A percentile compares a stretch with the other conserved stretches of the same genome.
These are phyloP conservation scores for Onygenales sp. DNA, from an alignment of 2,329 filamentous ascomycete genomes.

Conservation along the genomic window DNA sequence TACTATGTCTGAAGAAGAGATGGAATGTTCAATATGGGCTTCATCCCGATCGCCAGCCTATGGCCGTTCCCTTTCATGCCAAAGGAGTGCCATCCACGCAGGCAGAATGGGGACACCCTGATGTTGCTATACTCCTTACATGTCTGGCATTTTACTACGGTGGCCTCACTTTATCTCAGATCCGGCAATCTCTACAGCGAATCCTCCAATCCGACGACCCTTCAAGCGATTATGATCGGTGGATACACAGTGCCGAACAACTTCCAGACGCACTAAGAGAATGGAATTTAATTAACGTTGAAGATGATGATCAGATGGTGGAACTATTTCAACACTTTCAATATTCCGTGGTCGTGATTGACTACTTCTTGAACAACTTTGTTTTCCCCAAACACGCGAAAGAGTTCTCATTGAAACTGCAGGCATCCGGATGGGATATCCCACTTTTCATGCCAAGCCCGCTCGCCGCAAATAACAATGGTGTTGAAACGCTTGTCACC, in stretches of 20 bases:
- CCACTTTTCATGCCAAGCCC: no score
- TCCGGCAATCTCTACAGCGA: no score
- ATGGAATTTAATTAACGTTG: conserved; percentile 48
- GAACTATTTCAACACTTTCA: conserved; percentile 46
- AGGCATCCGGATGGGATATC: conserved; percentile 60
- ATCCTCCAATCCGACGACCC: conserved; percentile 41
- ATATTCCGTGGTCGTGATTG: conserved; percentile 45
- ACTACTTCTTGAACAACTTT: conserved; percentile 52
- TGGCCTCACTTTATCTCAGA: conserved; percentile 33
- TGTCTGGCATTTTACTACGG: conserved; percentile 48
- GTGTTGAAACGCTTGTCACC: no score
- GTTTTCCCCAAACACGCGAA: conserved; percentile 55
- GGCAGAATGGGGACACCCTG: conserved; percentile 55
- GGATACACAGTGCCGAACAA: conserved; percentile 20
- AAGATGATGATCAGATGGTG: conserved; percentile 42
- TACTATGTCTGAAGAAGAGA: conserved; percentile 49
- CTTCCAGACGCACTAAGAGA: conserved; percentile 31
- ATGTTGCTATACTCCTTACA: conserved; percentile 48
- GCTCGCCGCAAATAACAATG: no score
- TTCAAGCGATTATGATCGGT: conserved; percentile 35
- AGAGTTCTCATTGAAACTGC: conserved; percentile 55
- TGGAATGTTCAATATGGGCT: conserved; percentile 59
- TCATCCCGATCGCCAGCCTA: conserved; percentile 33
- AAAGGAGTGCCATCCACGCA: conserved; percentile 48
- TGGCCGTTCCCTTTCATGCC: conserved; percentile 51